A percentile compares a stretch with the other conserved stretches of the same genome.
Evolutionary conservation across 192 early-diverging fungal genomes (phyloP).

Genomic region (Linnemannia elongata): DNA sequence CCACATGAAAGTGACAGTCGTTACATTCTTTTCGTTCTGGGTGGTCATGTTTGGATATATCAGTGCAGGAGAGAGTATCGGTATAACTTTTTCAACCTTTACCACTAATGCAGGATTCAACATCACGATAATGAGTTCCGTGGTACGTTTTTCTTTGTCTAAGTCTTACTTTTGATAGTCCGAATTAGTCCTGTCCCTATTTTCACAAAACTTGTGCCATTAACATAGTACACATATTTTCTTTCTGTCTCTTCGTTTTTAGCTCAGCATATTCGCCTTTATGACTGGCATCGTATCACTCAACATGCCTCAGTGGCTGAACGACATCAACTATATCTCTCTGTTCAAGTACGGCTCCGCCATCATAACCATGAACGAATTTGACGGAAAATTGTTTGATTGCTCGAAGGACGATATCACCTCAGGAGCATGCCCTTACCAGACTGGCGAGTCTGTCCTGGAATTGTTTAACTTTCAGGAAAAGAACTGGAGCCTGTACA

Average conservation of each 20-base stretch:
- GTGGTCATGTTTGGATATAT: slow-evolving; percentile 56
- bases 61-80: slow-evolving; percentile 52
- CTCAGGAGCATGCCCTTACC: slow-evolving; percentile 36
- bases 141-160: slow-evolving; percentile 29
- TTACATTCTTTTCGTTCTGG: slow-evolving; percentile 56
- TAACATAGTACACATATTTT: no score
- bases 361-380: slow-evolving; percentile 47
- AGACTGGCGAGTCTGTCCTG: slow-evolving; percentile 28
- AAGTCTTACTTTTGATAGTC: no score
- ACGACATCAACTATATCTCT: slow-evolving; percentile 39
- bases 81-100: slow-evolving; percentile 48
- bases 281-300: slow-evolving; percentile 57
- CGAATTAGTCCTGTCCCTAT: no score
- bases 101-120: slow-evolving; percentile 50
- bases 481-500: slow-evolving; percentile 42
- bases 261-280: slow-evolving; percentile 54
- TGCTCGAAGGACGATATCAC: no score
- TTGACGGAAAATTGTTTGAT: slow-evolving; percentile 35
- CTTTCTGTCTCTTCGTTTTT: no score
- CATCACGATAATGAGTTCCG: slow-evolving; percentile 51
- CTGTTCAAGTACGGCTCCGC: slow-evolving; percentile 48
- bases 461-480: slow-evolving; percentile 25
- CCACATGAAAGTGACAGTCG: slow-evolving; percentile 23
- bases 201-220: no score
- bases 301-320: slow-evolving; percentile 40